Conservation (phyloP, 1,284 basidiomycete genomes). For the Ganoderma resinaceum region DNA sequence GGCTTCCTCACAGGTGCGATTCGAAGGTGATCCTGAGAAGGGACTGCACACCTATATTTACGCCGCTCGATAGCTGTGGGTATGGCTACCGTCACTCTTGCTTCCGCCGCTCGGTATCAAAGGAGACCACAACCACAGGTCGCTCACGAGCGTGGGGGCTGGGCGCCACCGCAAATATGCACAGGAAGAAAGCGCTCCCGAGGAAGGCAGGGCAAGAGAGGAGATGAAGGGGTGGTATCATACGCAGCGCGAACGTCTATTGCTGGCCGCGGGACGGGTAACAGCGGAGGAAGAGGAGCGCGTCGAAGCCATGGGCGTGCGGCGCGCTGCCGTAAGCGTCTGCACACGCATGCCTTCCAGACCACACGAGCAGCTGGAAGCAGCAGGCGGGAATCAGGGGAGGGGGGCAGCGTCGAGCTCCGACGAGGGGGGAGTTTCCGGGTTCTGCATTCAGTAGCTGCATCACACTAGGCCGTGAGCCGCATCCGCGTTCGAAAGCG, state of each 20-base stretch:
- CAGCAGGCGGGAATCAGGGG: slow-evolving; percentile 15
- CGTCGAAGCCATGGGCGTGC: slow-evolving; percentile 3
- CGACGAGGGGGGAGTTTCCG: neutral
- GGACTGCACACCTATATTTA: neutral
- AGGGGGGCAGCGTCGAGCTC: slow-evolving; percentile 2
- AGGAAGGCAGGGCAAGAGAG: slow-evolving; percentile 3
- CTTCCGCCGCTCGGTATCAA: slow-evolving; percentile 5
- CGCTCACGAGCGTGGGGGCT: neutral
- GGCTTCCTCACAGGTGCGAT: neutral
- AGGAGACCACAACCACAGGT: neutral
- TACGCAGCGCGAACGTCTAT: neutral
- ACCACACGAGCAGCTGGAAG: slow-evolving; percentile 8
- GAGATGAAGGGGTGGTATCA: neutral
- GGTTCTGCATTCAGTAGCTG: neutral
- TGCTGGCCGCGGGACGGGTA: neutral
- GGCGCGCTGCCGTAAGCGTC: slow-evolving; percentile 14
- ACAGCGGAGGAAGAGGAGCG: neutral
- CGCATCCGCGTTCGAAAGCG: neutral
- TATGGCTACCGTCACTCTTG: slow-evolving; percentile 1
- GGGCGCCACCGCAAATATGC: neutral
- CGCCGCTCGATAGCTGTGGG: slow-evolving; percentile 5
- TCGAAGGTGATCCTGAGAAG: slow-evolving; percentile 8
- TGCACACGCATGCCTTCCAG: slow-evolving; percentile 10
- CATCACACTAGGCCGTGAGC: neutral
- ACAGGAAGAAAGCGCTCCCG: neutral